A percentile compares a stretch with the other conserved stretches of the same genome.
phyloP scores from a whole-genome alignment of 768 basidiomycete genomes.

The Pleurotus tuber-regium region DNA sequence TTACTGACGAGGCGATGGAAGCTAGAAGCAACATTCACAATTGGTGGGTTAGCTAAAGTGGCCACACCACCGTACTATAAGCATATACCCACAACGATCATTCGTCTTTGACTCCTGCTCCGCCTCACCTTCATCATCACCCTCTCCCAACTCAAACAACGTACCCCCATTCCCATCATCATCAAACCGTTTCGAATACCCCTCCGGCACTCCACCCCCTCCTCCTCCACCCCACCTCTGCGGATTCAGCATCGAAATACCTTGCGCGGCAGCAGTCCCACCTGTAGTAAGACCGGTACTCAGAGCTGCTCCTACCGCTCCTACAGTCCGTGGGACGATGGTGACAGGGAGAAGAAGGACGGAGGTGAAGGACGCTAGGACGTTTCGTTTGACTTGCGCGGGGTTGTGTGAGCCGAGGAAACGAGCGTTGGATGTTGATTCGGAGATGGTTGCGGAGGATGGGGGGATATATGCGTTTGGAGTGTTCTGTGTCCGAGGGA shows the following conservation, averaged over 20 bases:
- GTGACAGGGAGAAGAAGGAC: slow-evolving; percentile 91
- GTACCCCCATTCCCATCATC: slow-evolving; percentile 36
- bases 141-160: slow-evolving; percentile 51
- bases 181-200: slow-evolving; percentile 36
- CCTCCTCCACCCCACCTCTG: slow-evolving; percentile 69
- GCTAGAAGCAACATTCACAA: neutral
- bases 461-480: neutral
- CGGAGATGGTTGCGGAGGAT: slow-evolving; percentile 3
- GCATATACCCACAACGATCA: neutral
- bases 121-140: slow-evolving; percentile 30
- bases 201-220: slow-evolving; percentile 20
- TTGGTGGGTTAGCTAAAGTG: no score
- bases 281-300: slow-evolving; percentile 72
- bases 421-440: slow-evolving; percentile 37
- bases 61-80: neutral
- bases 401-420: slow-evolving; percentile 88
- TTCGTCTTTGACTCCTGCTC: slow-evolving; percentile 14
- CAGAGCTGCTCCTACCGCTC: slow-evolving; percentile 64
- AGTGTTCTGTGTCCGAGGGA: neutral
- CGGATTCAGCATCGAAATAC: slow-evolving; percentile 88
- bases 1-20: neutral
- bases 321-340: slow-evolving; percentile 84
- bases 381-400: slow-evolving; percentile 87
- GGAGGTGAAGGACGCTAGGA: slow-evolving; percentile 88
- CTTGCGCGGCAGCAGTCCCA: slow-evolving; percentile 74